Evolutionary conservation across 2,329 filamentous ascomycete genomes (phyloP).

Genomic region (Penicillium sumatraense): DNA sequence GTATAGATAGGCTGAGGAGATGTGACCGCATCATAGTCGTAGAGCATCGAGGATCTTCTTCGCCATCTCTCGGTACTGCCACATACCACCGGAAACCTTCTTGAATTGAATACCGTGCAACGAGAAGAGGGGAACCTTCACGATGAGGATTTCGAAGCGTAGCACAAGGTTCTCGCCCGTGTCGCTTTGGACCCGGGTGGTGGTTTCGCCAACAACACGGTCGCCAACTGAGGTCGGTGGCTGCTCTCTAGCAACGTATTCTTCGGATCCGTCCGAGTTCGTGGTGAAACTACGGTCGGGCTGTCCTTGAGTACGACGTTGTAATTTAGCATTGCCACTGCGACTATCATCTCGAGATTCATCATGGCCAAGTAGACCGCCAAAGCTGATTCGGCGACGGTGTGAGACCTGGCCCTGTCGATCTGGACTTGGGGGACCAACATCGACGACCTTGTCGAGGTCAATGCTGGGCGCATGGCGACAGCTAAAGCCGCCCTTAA

Average conservation of each 20-base stretch:
- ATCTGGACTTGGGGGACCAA: slow-evolving; percentile 62
- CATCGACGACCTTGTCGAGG: slow-evolving; percentile 71
- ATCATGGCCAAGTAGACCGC: slow-evolving; percentile 69
- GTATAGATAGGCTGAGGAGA: slow-evolving; percentile 4
- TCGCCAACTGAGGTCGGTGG: slow-evolving; percentile 53
- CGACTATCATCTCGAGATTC: slow-evolving; percentile 67
- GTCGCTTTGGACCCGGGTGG: slow-evolving; percentile 88
- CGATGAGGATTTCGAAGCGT: slow-evolving; percentile 94
- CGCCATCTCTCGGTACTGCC: slow-evolving; percentile 99
- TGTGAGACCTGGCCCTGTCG: slow-evolving; percentile 59
- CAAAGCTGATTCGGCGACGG: slow-evolving; percentile 81
- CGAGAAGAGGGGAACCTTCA: slow-evolving; percentile 92
- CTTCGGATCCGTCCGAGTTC: slow-evolving; percentile 84
- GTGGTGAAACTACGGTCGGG: slow-evolving; percentile 75
- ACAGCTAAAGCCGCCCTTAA: slow-evolving; percentile 91
- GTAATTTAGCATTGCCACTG: slow-evolving; percentile 49
- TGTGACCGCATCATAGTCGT: slow-evolving; percentile 65
- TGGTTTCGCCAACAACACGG: slow-evolving; percentile 79
- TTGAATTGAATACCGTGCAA: slow-evolving; percentile 98
- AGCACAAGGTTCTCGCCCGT: slow-evolving; percentile 82
- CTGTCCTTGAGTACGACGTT: slow-evolving; percentile 50
- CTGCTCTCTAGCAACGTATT: slow-evolving; percentile 62
- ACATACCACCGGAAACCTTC: slow-evolving; percentile 91
- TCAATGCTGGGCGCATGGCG: slow-evolving; percentile 89
- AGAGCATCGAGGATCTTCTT: slow-evolving; percentile 90